These are phyloP conservation scores for Komagataea norvegica DNA, from an alignment of 1,139 yeast species.

Conservation along the genomic window DNA sequence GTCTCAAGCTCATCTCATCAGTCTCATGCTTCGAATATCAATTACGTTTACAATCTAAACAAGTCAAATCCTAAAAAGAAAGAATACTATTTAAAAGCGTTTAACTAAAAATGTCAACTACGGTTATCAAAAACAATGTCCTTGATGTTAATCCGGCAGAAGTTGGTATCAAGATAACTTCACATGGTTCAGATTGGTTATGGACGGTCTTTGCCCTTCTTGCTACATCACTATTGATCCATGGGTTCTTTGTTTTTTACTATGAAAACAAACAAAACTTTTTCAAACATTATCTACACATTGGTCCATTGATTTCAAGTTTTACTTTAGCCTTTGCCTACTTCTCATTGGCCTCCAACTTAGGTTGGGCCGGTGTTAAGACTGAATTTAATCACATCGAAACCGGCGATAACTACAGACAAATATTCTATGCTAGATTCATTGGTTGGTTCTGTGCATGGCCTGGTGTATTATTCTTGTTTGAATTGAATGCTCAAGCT, in stretches of 20 bases:
- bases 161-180: conserved; percentile 48
- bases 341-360: conserved; percentile 61
- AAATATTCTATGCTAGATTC: conserved; percentile 60
- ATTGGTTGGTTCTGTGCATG: conserved; percentile 62
- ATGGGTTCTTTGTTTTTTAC: conserved; percentile 37
- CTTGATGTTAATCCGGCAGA: conserved; percentile 49
- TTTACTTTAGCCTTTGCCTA: conserved; percentile 48
- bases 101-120: conserved; percentile 9
- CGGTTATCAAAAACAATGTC: conserved; percentile 40
- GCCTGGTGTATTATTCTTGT: conserved; percentile 27
- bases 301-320: conserved; percentile 32
- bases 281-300: conserved; percentile 13
- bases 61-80: too few relatives aligned
- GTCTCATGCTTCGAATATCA: too few relatives aligned
- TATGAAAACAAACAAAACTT: conserved; percentile 26
- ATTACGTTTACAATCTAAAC: too few relatives aligned
- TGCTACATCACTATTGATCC: conserved; percentile 39
- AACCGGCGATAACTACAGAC: conserved; percentile 38
- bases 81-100: too few relatives aligned
- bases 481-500: conserved; percentile 25
- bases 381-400: conserved; percentile 54
- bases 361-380: conserved; percentile 55
- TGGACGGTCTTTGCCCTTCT: conserved; percentile 62
- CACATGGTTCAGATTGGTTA: conserved; percentile 64
- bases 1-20: too few relatives aligned